These are phyloP conservation scores for Ramaria sp. DNA, from an alignment of 768 basidiomycete genomes.

Conservation along the genomic window DNA sequence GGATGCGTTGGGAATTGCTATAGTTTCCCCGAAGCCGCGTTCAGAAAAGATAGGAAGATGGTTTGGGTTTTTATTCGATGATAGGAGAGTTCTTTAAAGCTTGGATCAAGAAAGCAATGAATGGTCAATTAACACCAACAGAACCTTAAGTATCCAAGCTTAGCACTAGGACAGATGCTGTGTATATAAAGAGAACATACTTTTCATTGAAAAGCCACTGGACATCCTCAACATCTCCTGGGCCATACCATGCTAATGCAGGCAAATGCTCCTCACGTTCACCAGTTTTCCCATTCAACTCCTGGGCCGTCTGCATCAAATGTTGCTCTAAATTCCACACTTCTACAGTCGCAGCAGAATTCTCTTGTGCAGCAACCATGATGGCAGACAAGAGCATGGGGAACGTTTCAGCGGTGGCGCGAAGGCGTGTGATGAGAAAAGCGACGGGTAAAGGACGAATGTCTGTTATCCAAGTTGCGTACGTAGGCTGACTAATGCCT, in stretches of 20 bases:
- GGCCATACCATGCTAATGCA: constrained; percentile 40
- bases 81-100: too few species aligned
- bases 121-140: constrained; percentile 26
- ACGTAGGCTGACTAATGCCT: constrained; percentile 14
- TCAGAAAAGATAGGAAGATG: too few species aligned
- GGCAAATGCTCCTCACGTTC: constrained; percentile 30
- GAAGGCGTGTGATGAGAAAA: constrained; percentile 36
- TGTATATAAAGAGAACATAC: constrained; percentile 17
- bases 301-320: constrained; percentile 19
- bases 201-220: constrained; percentile 41
- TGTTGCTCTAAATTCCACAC: constrained; percentile 34
- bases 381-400: constrained; percentile 24
- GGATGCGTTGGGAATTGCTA: too few species aligned
- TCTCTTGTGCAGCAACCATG: constrained; percentile 23
- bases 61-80: too few species aligned
- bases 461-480: constrained; percentile 38
- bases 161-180: neutral
- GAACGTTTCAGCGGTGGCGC: constrained; percentile 22
- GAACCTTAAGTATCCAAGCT: constrained; percentile 19
- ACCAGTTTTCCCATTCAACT: constrained; percentile 21
- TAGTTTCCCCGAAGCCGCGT: too few species aligned
- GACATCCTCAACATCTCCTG: constrained; percentile 21
- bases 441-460: constrained; percentile 20
- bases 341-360: constrained; percentile 30
- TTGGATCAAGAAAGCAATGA: too few species aligned